Conservation (phyloP, 2,329 filamentous ascomycete genomes). For the Pseudogymnoascus sp. region DNA sequence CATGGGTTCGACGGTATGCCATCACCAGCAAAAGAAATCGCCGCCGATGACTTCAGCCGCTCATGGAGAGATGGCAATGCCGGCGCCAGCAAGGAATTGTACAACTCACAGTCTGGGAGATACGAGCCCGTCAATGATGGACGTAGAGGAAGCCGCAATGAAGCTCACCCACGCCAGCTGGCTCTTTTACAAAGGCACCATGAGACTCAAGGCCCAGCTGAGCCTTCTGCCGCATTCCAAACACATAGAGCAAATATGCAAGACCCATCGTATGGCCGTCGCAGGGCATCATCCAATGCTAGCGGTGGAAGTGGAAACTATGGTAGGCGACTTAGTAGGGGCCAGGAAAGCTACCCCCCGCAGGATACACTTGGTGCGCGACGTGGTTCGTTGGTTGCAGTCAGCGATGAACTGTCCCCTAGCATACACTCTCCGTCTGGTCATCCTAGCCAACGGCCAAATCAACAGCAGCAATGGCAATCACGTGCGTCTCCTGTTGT, state of each 20-base stretch:
- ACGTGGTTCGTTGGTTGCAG: constrained; percentile 42
- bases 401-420: constrained; percentile 43
- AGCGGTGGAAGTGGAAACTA: constrained; percentile 74
- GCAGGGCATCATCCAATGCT: constrained; percentile 82
- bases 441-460: constrained; percentile 23
- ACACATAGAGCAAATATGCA: constrained; percentile 59
- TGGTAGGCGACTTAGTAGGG: constrained; percentile 34
- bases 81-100: constrained; percentile 65
- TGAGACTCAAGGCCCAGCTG: constrained; percentile 57
- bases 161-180: constrained; percentile 60
- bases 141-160: constrained; percentile 62
- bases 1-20: constrained; percentile 46
- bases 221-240: constrained; percentile 82
- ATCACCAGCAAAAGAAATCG: constrained; percentile 68
- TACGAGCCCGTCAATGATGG: constrained; percentile 79
- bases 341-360: constrained; percentile 27
- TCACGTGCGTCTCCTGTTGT: constrained; percentile 30
- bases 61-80: constrained; percentile 66
- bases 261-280: constrained; percentile 60
- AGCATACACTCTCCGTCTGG: constrained; percentile 27
- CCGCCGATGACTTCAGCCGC: constrained; percentile 86
- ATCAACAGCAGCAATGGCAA: constrained; percentile 32
- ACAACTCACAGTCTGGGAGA: constrained; percentile 88
- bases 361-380: constrained; percentile 35
- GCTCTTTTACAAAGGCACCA: constrained; percentile 67